Percentiles rank a stretch among this genome's conserved stretches.
Conservation (phyloP, 306 rosid species). For the Cucurbita pepo region DNA sequence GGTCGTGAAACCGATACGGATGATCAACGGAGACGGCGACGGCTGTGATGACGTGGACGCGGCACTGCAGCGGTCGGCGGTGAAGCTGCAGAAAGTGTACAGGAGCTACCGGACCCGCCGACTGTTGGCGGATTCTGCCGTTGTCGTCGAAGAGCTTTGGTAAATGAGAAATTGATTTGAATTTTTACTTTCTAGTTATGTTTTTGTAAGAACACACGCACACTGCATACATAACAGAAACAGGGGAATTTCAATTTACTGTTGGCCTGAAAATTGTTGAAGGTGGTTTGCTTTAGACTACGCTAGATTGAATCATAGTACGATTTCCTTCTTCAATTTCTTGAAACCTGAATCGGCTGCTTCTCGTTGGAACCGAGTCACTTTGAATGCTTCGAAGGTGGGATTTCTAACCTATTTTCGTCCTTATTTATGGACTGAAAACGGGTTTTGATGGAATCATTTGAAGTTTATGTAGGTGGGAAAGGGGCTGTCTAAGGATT, state of each 20-base stretch:
- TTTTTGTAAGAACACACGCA: not conserved
- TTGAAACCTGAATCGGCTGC: conserved; percentile 36
- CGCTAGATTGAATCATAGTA: conserved; percentile 50
- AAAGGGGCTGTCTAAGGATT: conserved; percentile 63
- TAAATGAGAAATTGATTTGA: conserved; percentile 8
- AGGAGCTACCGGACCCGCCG: conserved; percentile 86
- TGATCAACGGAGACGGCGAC: not conserved
- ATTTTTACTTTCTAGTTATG: not conserved
- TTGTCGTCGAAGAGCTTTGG: conserved; percentile 94
- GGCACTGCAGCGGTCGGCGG: conserved; percentile 22
- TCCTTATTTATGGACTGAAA: not conserved
- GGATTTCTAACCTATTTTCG: not conserved
- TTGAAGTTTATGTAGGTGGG: conserved; percentile 54
- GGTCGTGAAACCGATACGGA: not conserved
- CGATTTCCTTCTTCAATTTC: conserved; percentile 75
- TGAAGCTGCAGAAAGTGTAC: conserved; percentile 59
- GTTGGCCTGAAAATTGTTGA: not conserved
- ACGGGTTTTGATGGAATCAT: not conserved
- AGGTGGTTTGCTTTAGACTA: conserved; percentile 85
- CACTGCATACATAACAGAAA: not conserved
- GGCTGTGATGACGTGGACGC: not conserved
- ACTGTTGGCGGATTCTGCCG: conserved; percentile 81
- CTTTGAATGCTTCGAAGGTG: conserved; percentile 75
- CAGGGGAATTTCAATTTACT: not conserved
- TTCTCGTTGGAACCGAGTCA: conserved; percentile 55